These are phyloP conservation scores for Kappamyces sp. DNA, from an alignment of 192 early-diverging fungal genomes.

Conservation along the genomic window DNA sequence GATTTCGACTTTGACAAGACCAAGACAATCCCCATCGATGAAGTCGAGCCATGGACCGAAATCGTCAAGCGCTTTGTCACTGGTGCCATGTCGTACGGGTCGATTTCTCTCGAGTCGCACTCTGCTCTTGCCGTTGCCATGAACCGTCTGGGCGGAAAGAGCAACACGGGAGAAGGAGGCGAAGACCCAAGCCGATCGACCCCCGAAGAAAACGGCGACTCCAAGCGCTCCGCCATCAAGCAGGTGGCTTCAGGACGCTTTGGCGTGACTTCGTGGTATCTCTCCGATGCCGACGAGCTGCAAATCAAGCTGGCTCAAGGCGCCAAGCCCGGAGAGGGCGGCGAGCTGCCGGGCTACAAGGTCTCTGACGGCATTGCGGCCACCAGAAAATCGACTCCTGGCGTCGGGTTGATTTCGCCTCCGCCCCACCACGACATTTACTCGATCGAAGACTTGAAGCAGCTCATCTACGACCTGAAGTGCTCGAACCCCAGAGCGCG, in stretches of 20 bases:
- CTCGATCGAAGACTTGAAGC: slow-evolving; percentile 98
- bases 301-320: slow-evolving; percentile 99
- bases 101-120: slow-evolving; percentile 92
- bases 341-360: slow-evolving; percentile 70
- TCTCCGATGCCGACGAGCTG: slow-evolving; percentile 91
- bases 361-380: slow-evolving; percentile 51
- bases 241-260: slow-evolving; percentile 98
- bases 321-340: slow-evolving; percentile 98
- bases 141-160: slow-evolving; percentile 95
- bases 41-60: slow-evolving; percentile 96
- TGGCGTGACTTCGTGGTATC: slow-evolving; percentile 92
- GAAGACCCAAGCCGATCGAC: slow-evolving; percentile 85
- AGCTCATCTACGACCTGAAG: slow-evolving; percentile 97
- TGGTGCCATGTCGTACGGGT: slow-evolving; percentile 98
- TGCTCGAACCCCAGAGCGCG: slow-evolving; percentile 86
- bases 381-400: slow-evolving; percentile 92
- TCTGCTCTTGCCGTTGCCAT: slow-evolving; percentile 88
- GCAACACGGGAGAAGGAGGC: slow-evolving; percentile 98
- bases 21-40: slow-evolving; percentile 76
- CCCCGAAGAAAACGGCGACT: slow-evolving; percentile 64
- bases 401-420: slow-evolving; percentile 92
- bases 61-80: slow-evolving; percentile 96
- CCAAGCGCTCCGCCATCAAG: slow-evolving; percentile 91
- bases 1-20: slow-evolving; percentile 76
- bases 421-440: slow-evolving; percentile 99